Percentiles rank a stretch among this genome's conserved stretches.
Evolutionary conservation across 257 asterid genomes (phyloP).

Genomic region (Penstemon eatonii): DNA sequence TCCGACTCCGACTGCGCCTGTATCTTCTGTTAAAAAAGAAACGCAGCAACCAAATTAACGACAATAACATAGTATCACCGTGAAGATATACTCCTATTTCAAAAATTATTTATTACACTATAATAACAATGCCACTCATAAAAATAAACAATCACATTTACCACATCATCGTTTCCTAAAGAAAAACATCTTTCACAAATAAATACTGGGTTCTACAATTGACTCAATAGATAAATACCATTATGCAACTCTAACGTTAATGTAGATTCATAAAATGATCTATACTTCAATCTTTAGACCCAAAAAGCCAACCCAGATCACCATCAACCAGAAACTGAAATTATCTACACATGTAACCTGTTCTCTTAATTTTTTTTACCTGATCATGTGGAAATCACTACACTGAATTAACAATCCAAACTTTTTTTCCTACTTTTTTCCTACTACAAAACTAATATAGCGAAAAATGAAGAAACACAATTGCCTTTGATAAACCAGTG

Average conservation of each 20-base stretch:
- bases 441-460: background rate
- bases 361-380: background rate
- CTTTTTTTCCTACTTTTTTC: background rate
- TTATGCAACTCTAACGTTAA: background rate
- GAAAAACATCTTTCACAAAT: background rate
- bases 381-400: background rate
- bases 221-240: background rate
- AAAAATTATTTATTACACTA: background rate
- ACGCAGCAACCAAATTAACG: background rate
- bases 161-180: background rate
- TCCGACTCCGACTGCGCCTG: slow-evolving; percentile 72
- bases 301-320: no score
- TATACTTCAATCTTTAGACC: no score
- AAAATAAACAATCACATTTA: background rate
- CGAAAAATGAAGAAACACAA: background rate
- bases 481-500: background rate
- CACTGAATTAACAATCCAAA: background rate
- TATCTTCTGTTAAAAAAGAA: slow-evolving; percentile 47
- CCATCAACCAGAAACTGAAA: no score
- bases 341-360: no score
- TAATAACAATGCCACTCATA: background rate
- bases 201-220: background rate
- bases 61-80: background rate
- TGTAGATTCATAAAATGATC: no score
- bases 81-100: background rate